A percentile compares a stretch with the other conserved stretches of the same genome.
phyloP scores from a whole-genome alignment of 2,329 filamentous ascomycete species.

The Calcarisporium arbuscula region DNA sequence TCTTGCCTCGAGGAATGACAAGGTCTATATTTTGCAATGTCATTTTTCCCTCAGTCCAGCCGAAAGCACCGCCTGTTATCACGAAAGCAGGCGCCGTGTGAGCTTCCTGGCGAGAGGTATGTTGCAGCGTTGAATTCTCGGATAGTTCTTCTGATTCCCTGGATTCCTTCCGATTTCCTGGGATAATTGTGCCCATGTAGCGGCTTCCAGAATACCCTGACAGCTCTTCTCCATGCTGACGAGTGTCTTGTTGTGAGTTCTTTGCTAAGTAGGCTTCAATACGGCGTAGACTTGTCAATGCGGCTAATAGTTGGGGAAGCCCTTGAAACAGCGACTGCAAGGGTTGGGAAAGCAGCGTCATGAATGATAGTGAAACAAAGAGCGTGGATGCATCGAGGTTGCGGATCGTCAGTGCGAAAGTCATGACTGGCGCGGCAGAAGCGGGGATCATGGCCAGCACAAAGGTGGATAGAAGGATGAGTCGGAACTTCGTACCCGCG shows the following conservation, averaged over 20 bases:
- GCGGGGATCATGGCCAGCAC: conserved; percentile 27
- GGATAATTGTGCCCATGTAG: too few relatives aligned
- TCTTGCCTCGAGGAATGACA: conserved; percentile 10
- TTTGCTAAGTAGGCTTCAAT: conserved; percentile 31
- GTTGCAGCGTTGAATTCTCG: too few relatives aligned
- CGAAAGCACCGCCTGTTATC: background rate
- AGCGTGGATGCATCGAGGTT: conserved; percentile 20
- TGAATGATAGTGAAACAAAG: conserved; percentile 27
- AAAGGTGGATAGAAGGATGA: conserved; percentile 14
- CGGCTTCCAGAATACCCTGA: too few relatives aligned
- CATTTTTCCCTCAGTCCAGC: background rate
- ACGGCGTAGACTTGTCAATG: conserved; percentile 24
- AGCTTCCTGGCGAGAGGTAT: too few relatives aligned
- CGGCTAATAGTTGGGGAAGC: conserved; percentile 24
- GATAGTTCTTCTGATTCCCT: too few relatives aligned
- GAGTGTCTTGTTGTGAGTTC: conserved; percentile 17
- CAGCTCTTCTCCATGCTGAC: conserved; percentile 4
- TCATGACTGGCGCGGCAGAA: conserved; percentile 26
- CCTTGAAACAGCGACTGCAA: conserved; percentile 24
- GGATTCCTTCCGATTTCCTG: too few relatives aligned
- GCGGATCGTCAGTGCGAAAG: conserved; percentile 22
- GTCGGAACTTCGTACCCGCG: conserved; percentile 19
- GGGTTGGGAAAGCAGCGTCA: conserved; percentile 26
- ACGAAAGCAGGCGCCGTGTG: too few relatives aligned
- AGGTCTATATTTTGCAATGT: conserved; percentile 7